Percentiles rank a stretch among this genome's conserved stretches.
Evolutionary conservation across 108 stramenopile genomes (phyloP).

Genomic region (Nitzschia palea): DNA sequence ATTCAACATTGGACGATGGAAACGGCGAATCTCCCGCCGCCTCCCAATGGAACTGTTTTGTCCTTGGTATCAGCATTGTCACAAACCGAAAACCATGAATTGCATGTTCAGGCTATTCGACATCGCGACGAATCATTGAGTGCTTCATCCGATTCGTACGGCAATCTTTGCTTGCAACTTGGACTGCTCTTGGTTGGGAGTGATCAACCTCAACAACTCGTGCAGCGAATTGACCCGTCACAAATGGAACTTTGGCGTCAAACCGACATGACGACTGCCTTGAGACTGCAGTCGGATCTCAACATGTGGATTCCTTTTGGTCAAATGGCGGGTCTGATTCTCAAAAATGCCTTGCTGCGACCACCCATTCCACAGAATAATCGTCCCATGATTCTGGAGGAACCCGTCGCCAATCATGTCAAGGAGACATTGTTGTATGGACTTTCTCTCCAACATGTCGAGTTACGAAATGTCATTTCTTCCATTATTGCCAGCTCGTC

Average conservation of each 20-base stretch:
- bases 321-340: slow-evolving; percentile 87
- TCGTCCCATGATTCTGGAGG: slow-evolving; percentile 16
- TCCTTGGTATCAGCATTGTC: slow-evolving; percentile 72
- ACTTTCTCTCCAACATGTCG: slow-evolving; percentile 32
- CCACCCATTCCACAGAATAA: slow-evolving; percentile 44
- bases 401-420: slow-evolving; percentile 25
- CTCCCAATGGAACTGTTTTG: slow-evolving; percentile 65
- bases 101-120: slow-evolving; percentile 69
- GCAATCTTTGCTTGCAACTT: slow-evolving; percentile 62
- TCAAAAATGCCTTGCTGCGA: slow-evolving; percentile 80
- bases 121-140: slow-evolving; percentile 73
- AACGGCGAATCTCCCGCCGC: slow-evolving; percentile 42
- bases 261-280: slow-evolving; percentile 36
- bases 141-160: slow-evolving; percentile 54
- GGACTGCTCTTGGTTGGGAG: slow-evolving; percentile 39
- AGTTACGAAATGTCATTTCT: slow-evolving; percentile 48
- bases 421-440: slow-evolving; percentile 45
- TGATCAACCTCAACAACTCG: slow-evolving; percentile 35
- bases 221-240: slow-evolving; percentile 29
- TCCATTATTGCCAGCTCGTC: slow-evolving; percentile 52
- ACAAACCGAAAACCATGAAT: slow-evolving; percentile 58
- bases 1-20: slow-evolving; percentile 4
- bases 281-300: slow-evolving; percentile 34
- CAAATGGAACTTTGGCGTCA: slow-evolving; percentile 57
- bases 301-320: slow-evolving; percentile 74